Evolutionary conservation across 2,329 filamentous ascomycete genomes (phyloP), one percentile per base, ranked within the genome.

Genomic region (Cercospora citrullina): DNA sequence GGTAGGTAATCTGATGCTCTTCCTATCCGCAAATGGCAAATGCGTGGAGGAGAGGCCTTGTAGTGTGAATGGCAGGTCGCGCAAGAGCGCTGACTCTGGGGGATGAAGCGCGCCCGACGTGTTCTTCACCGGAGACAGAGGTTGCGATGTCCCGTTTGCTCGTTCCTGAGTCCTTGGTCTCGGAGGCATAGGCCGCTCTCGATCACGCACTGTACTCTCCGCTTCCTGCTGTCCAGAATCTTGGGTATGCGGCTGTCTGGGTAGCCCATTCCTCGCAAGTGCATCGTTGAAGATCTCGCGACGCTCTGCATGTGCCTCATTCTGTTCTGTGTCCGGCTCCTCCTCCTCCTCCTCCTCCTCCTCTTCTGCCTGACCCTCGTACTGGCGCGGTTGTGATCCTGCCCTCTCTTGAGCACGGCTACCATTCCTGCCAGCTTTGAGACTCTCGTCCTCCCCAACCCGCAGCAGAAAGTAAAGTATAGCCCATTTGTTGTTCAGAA

Each of bases 401-500:
- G 62, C 42, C 10, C 67, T 53, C 1, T 68, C 68, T 36, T 65
- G 58, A 21, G 21, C 64, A 9, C 57, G 60, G 36, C 51, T 53
- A 7, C 61, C 62, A 39, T 62, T 36, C 10, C 45, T 42, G 18
- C 55, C 26, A 30, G 23, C 23, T n/a, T 58, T 58, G 16, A 36
- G 28, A 6, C 58, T 23, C 33, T 68, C 66, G 26, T 70, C 69
- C 76, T 94, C 91, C 42, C 69, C 92, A 89, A 59, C 86, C 74
- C 92, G 89, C 78, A 95, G 91, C 51, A 99, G 87, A 51, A 99
- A 88, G 78, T 96, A 96, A 21, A 99, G 85, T 72, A 99, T 97
- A 3, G 91, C 93, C 93, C 94, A 98, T 86, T 99, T 99, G 80
- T 97, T 91, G 75, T 92, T 91, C 55, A 99, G 85, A 5, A 98